phyloP scores from a whole-genome alignment of 2,329 filamentous ascomycete species.

The Pseudogymnoascus sp. region DNA sequence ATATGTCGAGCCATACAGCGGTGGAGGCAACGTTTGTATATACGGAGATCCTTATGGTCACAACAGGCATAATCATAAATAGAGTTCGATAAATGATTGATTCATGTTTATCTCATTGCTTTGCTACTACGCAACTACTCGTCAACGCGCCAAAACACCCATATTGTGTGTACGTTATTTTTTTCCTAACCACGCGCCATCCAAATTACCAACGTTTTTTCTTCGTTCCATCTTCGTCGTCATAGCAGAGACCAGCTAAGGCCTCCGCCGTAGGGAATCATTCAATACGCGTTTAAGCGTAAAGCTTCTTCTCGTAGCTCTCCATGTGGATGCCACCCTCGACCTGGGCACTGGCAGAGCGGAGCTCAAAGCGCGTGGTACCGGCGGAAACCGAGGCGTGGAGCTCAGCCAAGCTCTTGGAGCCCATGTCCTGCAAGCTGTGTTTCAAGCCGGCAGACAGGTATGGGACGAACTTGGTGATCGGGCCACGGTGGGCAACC shows the following conservation, averaged over 20 bases:
- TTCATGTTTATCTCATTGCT: neutral
- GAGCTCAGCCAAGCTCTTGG: conserved; percentile 69
- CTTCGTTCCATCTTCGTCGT: neutral
- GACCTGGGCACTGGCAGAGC: conserved; percentile 87
- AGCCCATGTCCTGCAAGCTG: conserved; percentile 90
- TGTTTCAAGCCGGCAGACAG: conserved; percentile 93
- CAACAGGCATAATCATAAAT: neutral
- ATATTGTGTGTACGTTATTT: conserved; percentile 1
- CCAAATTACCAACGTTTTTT: conserved; percentile 1
- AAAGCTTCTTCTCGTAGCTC: conserved; percentile 99
- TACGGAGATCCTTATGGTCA: neutral
- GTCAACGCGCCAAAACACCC: conserved; percentile 4
- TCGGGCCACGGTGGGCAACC: conserved; percentile 70
- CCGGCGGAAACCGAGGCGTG: conserved; percentile 68
- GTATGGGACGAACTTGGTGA: conserved; percentile 95
- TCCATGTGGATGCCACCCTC: conserved; percentile 98
- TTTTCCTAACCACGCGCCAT: conserved; percentile 5
- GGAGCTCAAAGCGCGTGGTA: conserved; percentile 81
- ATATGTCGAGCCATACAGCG: neutral
- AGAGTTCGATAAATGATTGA: neutral
- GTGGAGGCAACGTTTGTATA: neutral
- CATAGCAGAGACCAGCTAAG: conserved; percentile 5
- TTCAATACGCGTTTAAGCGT: conserved; percentile 51
- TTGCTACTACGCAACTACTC: conserved; percentile 3
- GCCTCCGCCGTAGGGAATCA: conserved; percentile 1